Conservation (phyloP, 2,329 filamentous ascomycete species). For the Alternaria solani region DNA sequence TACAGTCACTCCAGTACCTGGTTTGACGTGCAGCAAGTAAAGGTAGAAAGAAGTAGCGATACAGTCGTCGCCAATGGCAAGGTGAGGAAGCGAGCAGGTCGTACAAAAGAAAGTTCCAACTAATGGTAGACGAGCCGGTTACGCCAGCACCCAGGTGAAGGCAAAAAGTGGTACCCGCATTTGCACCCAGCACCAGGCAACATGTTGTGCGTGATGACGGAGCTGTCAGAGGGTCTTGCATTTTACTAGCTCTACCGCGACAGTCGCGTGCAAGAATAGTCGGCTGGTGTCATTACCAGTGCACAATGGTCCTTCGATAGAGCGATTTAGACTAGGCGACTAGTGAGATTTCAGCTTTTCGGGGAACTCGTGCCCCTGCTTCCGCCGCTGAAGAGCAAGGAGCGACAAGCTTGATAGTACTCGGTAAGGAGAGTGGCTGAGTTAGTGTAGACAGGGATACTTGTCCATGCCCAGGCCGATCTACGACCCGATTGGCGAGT, state of each 20-base stretch:
- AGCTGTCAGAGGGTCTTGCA: constrained; percentile 27
- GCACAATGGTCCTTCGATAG: constrained; percentile 19
- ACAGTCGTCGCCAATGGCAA: constrained; percentile 19
- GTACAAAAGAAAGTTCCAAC: constrained; percentile 29
- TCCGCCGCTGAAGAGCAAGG: constrained; percentile 33
- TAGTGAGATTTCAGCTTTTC: constrained; percentile 32
- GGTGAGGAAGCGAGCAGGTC: constrained; percentile 21
- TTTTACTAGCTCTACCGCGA: constrained; percentile 49
- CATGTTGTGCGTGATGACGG: constrained; percentile 34
- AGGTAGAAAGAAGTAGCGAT: constrained; percentile 18
- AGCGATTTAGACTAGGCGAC: constrained; percentile 24
- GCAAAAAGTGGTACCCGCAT: constrained; percentile 21
- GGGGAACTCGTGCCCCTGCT: constrained; percentile 44
- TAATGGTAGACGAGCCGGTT: constrained; percentile 21
- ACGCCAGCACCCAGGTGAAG: constrained; percentile 22
- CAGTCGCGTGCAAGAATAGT: constrained; percentile 42
- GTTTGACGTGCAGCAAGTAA: constrained; percentile 6
- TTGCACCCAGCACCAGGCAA: constrained; percentile 23
- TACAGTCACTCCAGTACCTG: constrained; percentile 4
- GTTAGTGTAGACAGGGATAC: constrained; percentile 31
- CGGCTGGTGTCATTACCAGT: constrained; percentile 21
- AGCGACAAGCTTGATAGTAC: constrained; percentile 29
- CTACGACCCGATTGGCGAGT: constrained; percentile 47
- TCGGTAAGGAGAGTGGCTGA: constrained; percentile 40
- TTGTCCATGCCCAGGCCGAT: constrained; percentile 34